Evolutionary conservation across 116 monocot genomes (phyloP).

Genomic region (Dioscorea cayenensis): DNA sequence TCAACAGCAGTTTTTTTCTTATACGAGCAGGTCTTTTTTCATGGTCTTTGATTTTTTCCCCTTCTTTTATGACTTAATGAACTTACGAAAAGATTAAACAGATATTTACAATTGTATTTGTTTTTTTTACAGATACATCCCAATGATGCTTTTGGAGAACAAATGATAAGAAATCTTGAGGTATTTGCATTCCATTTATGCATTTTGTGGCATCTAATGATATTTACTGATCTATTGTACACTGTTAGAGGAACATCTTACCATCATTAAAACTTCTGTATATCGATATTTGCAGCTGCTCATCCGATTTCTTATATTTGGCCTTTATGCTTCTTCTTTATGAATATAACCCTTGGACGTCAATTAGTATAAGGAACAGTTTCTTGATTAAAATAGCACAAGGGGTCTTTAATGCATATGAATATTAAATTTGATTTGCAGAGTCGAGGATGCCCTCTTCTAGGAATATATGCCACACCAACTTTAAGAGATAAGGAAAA

Average conservation of each 20-base stretch:
- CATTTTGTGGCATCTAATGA: not conserved
- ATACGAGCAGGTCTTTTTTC: conserved; percentile 69
- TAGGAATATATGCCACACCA: conserved; percentile 84
- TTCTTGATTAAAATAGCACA: not conserved
- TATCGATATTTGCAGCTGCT: not conserved
- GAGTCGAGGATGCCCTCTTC: conserved; percentile 94
- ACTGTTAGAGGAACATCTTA: not conserved
- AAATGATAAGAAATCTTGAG: conserved; percentile 97
- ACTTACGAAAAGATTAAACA: not conserved
- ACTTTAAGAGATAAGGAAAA: conserved; percentile 71
- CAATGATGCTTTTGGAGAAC: conserved; percentile 97
- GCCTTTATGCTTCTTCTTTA: not conserved
- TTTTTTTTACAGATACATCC: conserved; percentile 70
- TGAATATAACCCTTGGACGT: not conserved
- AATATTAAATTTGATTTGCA: conserved; percentile 26
- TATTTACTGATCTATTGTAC: not conserved
- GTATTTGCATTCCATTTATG: conserved; percentile 5
- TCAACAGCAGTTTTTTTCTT: conserved; percentile 79
- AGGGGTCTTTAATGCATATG: not conserved
- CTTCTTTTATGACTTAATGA: not conserved
- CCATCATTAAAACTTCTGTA: not conserved
- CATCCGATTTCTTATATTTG: not conserved
- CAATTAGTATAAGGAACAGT: not conserved
- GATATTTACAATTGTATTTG: not conserved
- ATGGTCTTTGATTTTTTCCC: not conserved